A percentile compares a stretch with the other conserved stretches of the same genome.
phyloP scores from a whole-genome alignment of 106 monocot genomes.

The Dioscorea dumetorum region DNA sequence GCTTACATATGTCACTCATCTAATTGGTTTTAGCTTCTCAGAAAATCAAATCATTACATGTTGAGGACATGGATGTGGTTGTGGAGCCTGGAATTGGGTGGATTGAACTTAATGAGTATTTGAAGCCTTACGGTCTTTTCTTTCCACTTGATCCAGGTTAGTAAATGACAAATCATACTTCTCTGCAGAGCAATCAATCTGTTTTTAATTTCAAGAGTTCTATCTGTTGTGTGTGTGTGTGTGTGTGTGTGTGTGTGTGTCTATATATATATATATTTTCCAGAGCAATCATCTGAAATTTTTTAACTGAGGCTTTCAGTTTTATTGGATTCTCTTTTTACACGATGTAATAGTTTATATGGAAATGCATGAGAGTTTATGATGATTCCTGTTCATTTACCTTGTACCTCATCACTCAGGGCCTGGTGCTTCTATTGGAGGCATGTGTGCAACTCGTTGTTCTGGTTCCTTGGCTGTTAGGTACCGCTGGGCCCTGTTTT shows the following conservation, averaged over 20 bases:
- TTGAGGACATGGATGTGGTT: constrained; percentile 96
- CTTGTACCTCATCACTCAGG: constrained; percentile 24
- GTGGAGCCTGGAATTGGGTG: constrained; percentile 96
- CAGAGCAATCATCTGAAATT: no score
- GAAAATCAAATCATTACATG: constrained; percentile 76
- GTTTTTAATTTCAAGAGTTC: no score
- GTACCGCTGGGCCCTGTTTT: constrained; percentile 27
- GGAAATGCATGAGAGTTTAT: no score
- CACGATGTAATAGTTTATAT: no score
- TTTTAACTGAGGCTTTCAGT: no score
- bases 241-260: no score
- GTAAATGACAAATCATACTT: constrained; percentile 7
- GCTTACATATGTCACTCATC: no score
- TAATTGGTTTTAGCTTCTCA: constrained; percentile 19
- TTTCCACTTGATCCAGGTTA: constrained; percentile 96
- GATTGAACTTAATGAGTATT: constrained; percentile 94
- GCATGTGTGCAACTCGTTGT: constrained; percentile 99
- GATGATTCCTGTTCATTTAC: no score
- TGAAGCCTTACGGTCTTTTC: constrained; percentile 93
- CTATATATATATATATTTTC: no score
- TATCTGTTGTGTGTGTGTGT: no score
- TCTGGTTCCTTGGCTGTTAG: constrained; percentile 99
- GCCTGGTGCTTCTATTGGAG: constrained; percentile 95
- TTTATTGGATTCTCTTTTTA: no score
- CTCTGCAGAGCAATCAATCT: no score